Evolutionary conservation across 2,329 filamentous ascomycete genomes (phyloP), one percentile per base, ranked within the genome.

Genomic region (Epichloe aotearoae): DNA sequence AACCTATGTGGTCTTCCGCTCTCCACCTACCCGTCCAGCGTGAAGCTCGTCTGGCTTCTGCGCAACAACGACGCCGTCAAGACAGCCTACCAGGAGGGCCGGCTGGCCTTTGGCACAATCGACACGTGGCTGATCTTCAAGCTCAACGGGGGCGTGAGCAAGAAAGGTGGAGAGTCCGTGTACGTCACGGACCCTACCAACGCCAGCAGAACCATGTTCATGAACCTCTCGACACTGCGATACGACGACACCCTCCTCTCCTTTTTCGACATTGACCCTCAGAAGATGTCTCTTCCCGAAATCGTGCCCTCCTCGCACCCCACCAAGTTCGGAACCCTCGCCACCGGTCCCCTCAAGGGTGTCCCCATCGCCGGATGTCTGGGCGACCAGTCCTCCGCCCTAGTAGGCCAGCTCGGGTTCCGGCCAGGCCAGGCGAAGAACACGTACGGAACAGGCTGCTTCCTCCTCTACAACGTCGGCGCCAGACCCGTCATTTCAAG

Each of bases 171-270:
- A 26, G 23, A 26, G 23, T 6, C 23, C 23, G 23, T 26, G 23
- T 26, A 87, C 62, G 87, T 95, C 52, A 93, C 89, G 0, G 89
- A 95, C 65, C 81, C 84, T 46, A 88, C 86, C 54, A 95, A 95
- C 64, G 89, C 89, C 19, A 91, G 86, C 49, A 76, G 89, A 61
- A 95, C 89, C 54, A 94, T 95, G 88, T 93, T 95, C 67, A 90
- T 95, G 84, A 88, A 95, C 68, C 74, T 95, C 50, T 76, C 82
- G 59, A 90, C 83, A 11, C 74, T 88, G 53, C 67, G 89, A 59
- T 95, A 95, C 67, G 87, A 91, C 63, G 80, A 88, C 51, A 74
- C 75, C 40, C 75, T 95, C 26, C 71, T 95, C 26, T 70, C 80
- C 23, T 95, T 94, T 70, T 95, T 95, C 67, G 79, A 78, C 44